Percentiles rank a stretch among this genome's conserved stretches.
Conservation (phyloP, 2,329 filamentous ascomycete genomes). For the Neofusicoccum umdonicola region DNA sequence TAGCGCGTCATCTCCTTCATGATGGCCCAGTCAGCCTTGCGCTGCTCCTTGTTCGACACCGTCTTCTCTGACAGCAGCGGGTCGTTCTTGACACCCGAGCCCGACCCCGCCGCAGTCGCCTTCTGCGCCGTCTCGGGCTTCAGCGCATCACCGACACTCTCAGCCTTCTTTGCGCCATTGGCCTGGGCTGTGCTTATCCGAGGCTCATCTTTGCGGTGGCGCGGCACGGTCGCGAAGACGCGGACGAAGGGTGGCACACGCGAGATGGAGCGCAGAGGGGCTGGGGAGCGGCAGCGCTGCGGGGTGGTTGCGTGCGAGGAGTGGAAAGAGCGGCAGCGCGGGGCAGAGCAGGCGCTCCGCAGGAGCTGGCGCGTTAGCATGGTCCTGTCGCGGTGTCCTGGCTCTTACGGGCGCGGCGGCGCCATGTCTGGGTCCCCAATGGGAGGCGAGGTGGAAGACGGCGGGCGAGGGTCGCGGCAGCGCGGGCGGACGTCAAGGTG, state of each 20-base stretch:
- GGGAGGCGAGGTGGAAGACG: neutral
- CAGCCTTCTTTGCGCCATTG: slow-evolving; percentile 30
- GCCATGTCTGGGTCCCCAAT: slow-evolving; percentile 9
- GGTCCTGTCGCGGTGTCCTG: slow-evolving; percentile 21
- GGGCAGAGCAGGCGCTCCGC: slow-evolving; percentile 28
- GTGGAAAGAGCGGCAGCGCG: slow-evolving; percentile 12
- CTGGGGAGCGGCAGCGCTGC: slow-evolving; percentile 25
- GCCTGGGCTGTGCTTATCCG: slow-evolving; percentile 23
- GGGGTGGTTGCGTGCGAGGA: neutral
- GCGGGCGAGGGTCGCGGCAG: neutral
- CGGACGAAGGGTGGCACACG: slow-evolving; percentile 25
- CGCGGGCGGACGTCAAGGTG: slow-evolving; percentile 7
- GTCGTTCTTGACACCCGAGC: slow-evolving; percentile 44
- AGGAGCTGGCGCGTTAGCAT: slow-evolving; percentile 37
- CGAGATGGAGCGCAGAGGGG: slow-evolving; percentile 20
- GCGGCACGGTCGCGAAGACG: slow-evolving; percentile 45
- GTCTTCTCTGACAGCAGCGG: slow-evolving; percentile 64
- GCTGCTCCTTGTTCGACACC: slow-evolving; percentile 75
- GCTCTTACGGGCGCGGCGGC: slow-evolving; percentile 3
- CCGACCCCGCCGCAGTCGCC: slow-evolving; percentile 30
- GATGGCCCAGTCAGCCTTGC: slow-evolving; percentile 96
- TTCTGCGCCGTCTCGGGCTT: slow-evolving; percentile 19
- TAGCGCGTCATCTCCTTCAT: slow-evolving; percentile 97
- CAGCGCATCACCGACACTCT: slow-evolving; percentile 20
- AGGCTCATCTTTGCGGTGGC: slow-evolving; percentile 42